phyloP scores from a whole-genome alignment of 202 grass and related monocot genomes.

The Zizania palustris region DNA sequence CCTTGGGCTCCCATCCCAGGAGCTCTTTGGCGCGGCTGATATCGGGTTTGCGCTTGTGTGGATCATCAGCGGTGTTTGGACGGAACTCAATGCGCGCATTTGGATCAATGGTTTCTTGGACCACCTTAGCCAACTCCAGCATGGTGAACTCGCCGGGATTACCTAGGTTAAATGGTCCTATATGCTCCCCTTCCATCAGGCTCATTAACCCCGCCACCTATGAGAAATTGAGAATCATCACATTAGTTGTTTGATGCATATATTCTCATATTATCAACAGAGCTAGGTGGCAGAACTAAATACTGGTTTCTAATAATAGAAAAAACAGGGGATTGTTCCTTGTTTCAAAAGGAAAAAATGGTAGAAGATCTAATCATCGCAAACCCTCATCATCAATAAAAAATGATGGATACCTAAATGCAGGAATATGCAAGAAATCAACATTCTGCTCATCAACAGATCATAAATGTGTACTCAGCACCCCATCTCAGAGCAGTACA shows the following conservation, averaged over 20 bases:
- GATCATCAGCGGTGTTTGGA: slow-evolving; percentile 73
- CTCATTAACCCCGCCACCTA: slow-evolving; percentile 77
- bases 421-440: neutral
- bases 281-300: neutral
- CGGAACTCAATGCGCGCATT: slow-evolving; percentile 69
- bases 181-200: slow-evolving; percentile 74
- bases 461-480: slow-evolving; percentile 10
- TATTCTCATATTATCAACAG: neutral
- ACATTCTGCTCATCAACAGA: neutral
- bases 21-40: slow-evolving; percentile 62
- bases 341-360: neutral
- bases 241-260: neutral
- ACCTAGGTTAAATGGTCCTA: slow-evolving; percentile 73
- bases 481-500: neutral
- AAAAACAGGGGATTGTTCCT: neutral
- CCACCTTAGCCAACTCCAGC: slow-evolving; percentile 75
- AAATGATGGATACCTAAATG: slow-evolving; percentile 24
- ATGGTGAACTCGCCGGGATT: slow-evolving; percentile 83
- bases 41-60: slow-evolving; percentile 77
- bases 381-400: neutral
- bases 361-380: neutral
- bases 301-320: neutral
- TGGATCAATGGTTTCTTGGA: slow-evolving; percentile 74
- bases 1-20: slow-evolving; percentile 72
- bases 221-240: slow-evolving; percentile 4